Percentiles rank a stretch among this genome's conserved stretches.
phyloP scores from a whole-genome alignment of 2,329 filamentous ascomycete genomes.

The Sphaerulina vaccinii region DNA sequence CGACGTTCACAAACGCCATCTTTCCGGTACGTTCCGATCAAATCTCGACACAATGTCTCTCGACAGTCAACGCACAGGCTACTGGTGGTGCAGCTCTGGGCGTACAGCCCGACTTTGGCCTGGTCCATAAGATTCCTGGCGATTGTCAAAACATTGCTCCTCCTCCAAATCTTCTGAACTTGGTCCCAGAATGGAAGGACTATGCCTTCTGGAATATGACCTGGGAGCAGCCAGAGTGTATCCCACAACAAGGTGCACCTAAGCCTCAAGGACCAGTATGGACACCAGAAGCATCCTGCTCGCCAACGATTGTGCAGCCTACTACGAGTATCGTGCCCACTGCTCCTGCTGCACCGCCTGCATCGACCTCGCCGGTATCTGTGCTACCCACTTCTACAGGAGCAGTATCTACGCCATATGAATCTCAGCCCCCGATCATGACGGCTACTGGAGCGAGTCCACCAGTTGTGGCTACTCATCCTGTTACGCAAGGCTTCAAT shows the following conservation, averaged over 20 bases:
- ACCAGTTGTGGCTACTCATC: too few species aligned
- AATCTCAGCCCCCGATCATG: background rate
- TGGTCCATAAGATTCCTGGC: background rate
- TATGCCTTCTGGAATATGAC: constrained; percentile 11
- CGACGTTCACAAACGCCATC: constrained; percentile 28
- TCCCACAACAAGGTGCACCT: constrained; percentile 2
- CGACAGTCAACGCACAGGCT: background rate
- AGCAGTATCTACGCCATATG: background rate
- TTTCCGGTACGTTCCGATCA: constrained; percentile 25
- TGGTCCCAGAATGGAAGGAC: constrained; percentile 10
- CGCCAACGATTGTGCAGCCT: constrained; percentile 6
- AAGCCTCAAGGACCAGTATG: constrained; percentile 1
- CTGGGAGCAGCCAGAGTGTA: constrained; percentile 1
- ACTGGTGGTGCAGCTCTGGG: background rate
- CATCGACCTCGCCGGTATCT: background rate
- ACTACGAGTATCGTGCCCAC: constrained; percentile 8
- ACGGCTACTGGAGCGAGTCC: too few species aligned
- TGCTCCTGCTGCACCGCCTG: background rate
- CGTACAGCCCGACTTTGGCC: background rate
- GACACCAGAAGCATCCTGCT: background rate
- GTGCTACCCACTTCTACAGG: background rate
- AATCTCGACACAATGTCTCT: constrained; percentile 26
- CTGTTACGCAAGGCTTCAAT: background rate
- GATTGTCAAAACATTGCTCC: constrained; percentile 12
- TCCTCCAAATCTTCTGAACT: constrained; percentile 6